phyloP scores from a whole-genome alignment of 164 flowering plant species.

The Sextonia rubra region DNA sequence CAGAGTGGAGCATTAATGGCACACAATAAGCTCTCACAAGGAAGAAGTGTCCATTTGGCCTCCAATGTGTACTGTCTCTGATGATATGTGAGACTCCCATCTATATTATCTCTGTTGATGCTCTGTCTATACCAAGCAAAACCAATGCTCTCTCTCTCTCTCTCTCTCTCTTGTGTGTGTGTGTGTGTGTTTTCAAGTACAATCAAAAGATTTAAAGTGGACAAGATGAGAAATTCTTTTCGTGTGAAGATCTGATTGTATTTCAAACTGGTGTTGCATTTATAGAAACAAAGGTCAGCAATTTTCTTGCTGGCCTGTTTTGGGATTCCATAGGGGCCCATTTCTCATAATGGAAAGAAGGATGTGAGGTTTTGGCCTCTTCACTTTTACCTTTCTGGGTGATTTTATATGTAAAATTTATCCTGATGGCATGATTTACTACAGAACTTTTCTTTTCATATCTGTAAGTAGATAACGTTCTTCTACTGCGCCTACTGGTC shows the following conservation, averaged over 20 bases:
- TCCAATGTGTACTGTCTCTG: constrained; percentile 21
- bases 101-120: constrained; percentile 22
- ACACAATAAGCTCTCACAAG: constrained; percentile 23
- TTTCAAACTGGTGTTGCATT: background rate
- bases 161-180: too few species aligned
- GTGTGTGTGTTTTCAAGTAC: too few species aligned
- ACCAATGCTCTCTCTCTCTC: constrained; percentile 10
- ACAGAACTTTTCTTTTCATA: too few species aligned
- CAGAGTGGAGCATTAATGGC: constrained; percentile 16
- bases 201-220: background rate
- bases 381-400: too few species aligned
- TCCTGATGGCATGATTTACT: too few species aligned
- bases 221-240: background rate
- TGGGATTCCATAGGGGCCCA: background rate
- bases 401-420: too few species aligned
- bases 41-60: constrained; percentile 29
- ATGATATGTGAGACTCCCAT: constrained; percentile 20
- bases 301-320: background rate
- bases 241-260: background rate
- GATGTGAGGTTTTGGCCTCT: too few species aligned
- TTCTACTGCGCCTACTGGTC: too few species aligned
- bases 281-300: background rate
- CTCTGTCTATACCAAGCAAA: constrained; percentile 23
- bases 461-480: too few species aligned
- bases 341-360: too few species aligned